A percentile compares a stretch with the other conserved stretches of the same genome.
Evolutionary conservation across 2,329 filamentous ascomycete species (phyloP).

Genomic region (Biscogniauxia sp.): DNA sequence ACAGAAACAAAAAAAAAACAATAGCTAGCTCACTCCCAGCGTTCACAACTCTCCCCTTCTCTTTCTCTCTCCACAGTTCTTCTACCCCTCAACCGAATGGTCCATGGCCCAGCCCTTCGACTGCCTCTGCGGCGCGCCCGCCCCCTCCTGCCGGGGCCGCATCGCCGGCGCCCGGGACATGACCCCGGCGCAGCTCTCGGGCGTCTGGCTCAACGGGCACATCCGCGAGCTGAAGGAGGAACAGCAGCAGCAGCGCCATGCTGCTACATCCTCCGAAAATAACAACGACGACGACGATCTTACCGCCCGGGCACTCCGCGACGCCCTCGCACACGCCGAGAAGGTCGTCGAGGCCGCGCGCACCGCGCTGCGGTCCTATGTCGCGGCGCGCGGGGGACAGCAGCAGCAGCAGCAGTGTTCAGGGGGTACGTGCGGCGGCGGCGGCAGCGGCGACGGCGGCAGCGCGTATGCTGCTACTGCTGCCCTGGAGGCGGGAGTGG

Average conservation of each 20-base stretch:
- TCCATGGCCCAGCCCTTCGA: conserved; percentile 69
- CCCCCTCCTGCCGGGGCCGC: conserved; percentile 54
- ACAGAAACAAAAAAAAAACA: neutral
- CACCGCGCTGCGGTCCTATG: conserved; percentile 42
- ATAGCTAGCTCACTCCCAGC: conserved; percentile 9
- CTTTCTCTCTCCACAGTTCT: conserved; percentile 48
- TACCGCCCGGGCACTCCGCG: conserved; percentile 41
- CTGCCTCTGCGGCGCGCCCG: conserved; percentile 58
- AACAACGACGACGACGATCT: conserved; percentile 39
- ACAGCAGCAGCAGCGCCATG: conserved; percentile 18
- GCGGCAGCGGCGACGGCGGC: neutral
- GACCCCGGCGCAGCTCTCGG: conserved; percentile 49
- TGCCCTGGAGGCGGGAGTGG: conserved; percentile 21
- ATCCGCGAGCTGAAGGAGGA: conserved; percentile 55
- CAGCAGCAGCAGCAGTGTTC: too few relatives aligned
- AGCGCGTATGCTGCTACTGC: neutral
- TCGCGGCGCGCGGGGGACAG: conserved; percentile 5
- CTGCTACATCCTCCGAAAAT: too few relatives aligned
- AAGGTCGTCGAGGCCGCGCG: conserved; percentile 46
- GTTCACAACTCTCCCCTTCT: conserved; percentile 4
- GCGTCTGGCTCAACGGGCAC: conserved; percentile 61
- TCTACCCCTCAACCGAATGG: conserved; percentile 76
- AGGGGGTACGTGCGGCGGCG: neutral
- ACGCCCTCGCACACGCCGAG: conserved; percentile 45
- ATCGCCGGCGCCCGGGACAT: conserved; percentile 65